A percentile compares a stretch with the other conserved stretches of the same genome.
phyloP scores from a whole-genome alignment of 257 asterid genomes.

The Nicotiana knightiana region DNA sequence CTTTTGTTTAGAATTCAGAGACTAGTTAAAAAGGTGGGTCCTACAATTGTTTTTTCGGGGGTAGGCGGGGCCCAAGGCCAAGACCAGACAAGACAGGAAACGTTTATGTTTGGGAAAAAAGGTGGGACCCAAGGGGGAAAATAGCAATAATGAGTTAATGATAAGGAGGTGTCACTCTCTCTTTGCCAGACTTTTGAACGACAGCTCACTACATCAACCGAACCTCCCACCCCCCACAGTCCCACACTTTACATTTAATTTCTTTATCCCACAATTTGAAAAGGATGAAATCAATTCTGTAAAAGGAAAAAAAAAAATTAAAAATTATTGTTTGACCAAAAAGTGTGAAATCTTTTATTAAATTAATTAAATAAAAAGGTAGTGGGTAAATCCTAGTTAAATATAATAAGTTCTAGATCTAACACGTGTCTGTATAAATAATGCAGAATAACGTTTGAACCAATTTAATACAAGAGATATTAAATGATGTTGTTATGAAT shows the following conservation, averaged over 20 bases:
- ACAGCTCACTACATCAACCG: not conserved
- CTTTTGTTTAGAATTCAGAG: conserved; percentile 16
- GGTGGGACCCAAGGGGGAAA: conserved; percentile 5
- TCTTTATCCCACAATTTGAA: not conserved
- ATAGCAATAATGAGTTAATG: conserved; percentile 54
- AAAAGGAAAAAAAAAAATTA: too few species aligned
- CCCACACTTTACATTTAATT: not conserved
- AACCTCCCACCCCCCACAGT: not conserved
- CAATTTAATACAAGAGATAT: too few species aligned
- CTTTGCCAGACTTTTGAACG: not conserved
- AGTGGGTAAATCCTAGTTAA: too few species aligned
- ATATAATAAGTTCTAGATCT: too few species aligned
- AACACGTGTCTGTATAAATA: too few species aligned
- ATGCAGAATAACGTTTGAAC: too few species aligned
- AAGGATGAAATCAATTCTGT: not conserved
- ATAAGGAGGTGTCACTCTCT: conserved; percentile 20
- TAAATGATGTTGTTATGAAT: too few species aligned
- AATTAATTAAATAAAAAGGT: too few species aligned
- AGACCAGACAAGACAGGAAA: not conserved
- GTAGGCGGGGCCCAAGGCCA: not conserved
- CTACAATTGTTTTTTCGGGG: not conserved
- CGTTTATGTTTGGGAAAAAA: not conserved
- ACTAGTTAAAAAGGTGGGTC: conserved; percentile 13
- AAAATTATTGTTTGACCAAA: too few species aligned
- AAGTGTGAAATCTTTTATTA: too few species aligned